Percentiles rank a stretch among this genome's conserved stretches.
These are phyloP conservation scores for Apiospora rasikravindrae DNA, from an alignment of 2,329 filamentous ascomycete genomes.

Conservation along the genomic window DNA sequence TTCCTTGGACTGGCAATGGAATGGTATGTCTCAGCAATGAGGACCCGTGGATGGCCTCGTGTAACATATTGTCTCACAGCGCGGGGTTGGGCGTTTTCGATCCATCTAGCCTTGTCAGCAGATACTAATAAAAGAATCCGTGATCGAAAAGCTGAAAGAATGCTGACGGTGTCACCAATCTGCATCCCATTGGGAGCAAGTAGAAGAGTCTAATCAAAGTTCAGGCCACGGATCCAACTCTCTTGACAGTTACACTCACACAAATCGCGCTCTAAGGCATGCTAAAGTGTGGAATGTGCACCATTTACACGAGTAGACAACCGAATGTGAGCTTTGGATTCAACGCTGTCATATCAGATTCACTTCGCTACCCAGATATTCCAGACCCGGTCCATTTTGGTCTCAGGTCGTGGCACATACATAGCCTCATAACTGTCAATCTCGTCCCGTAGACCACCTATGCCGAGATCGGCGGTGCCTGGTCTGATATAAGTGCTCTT, in stretches of 20 bases:
- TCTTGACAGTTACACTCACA: too few species aligned
- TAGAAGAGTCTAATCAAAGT: too few species aligned
- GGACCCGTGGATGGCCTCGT: neutral
- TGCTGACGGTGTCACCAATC: too few species aligned
- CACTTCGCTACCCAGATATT: neutral
- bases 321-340: neutral
- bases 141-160: neutral
- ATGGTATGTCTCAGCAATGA: neutral
- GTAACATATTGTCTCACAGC: neutral
- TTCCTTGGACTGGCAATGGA: neutral
- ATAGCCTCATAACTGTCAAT: slow-evolving; percentile 27
- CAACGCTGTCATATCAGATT: neutral
- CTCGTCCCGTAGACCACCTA: slow-evolving; percentile 27
- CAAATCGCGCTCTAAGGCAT: too few species aligned
- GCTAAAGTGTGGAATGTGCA: too few species aligned
- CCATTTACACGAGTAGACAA: too few species aligned
- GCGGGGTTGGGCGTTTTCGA: neutral
- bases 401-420: neutral
- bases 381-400: neutral
- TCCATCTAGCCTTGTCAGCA: neutral
- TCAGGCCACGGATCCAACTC: too few species aligned
- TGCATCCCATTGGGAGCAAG: too few species aligned
- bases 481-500: slow-evolving; percentile 24
- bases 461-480: slow-evolving; percentile 25
- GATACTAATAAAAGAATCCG: neutral